Evolutionary conservation across 2,329 filamentous ascomycete genomes (phyloP).

Genomic region (Acrodontium crateriforme): DNA sequence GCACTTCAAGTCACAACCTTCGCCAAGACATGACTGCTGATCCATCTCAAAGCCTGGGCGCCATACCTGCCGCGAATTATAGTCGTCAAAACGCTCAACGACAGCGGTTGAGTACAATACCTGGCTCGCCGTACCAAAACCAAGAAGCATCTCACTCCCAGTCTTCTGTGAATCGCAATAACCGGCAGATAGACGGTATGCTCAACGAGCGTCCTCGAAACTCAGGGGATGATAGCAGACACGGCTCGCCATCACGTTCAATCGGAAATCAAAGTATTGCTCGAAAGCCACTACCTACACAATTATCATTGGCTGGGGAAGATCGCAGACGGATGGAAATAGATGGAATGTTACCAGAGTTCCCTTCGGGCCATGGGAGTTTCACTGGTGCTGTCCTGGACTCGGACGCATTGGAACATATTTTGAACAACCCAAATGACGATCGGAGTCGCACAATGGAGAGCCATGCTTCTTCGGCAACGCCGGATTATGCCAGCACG

Average conservation of each 20-base stretch:
- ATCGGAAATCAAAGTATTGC: conserved; percentile 12
- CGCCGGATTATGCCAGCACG: conserved; percentile 69
- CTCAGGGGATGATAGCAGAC: too few relatives aligned
- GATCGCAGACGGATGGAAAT: conserved; percentile 2
- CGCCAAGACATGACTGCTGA: conserved; percentile 27
- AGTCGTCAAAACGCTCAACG: conserved; percentile 5
- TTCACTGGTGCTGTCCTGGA: conserved; percentile 25
- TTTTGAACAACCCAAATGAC: conserved; percentile 19
- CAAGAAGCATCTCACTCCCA: background rate
- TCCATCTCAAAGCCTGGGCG: conserved; percentile 13
- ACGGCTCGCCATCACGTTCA: too few relatives aligned
- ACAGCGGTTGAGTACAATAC: conserved; percentile 31
- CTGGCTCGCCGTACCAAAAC: conserved; percentile 27
- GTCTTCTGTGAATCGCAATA: too few relatives aligned
- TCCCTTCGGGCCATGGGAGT: conserved; percentile 9
- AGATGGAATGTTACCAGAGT: conserved; percentile 5
- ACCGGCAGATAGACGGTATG: too few relatives aligned
- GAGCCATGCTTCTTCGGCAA: conserved; percentile 45
- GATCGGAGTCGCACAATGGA: conserved; percentile 16
- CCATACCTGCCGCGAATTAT: conserved; percentile 1
- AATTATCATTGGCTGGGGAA: background rate
- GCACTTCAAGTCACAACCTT: conserved; percentile 9
- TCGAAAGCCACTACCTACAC: conserved; percentile 16
- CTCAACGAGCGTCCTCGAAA: too few relatives aligned
- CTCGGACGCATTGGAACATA: conserved; percentile 28